phyloP scores from a whole-genome alignment of 768 basidiomycete species.

The Boletellus ananas region DNA sequence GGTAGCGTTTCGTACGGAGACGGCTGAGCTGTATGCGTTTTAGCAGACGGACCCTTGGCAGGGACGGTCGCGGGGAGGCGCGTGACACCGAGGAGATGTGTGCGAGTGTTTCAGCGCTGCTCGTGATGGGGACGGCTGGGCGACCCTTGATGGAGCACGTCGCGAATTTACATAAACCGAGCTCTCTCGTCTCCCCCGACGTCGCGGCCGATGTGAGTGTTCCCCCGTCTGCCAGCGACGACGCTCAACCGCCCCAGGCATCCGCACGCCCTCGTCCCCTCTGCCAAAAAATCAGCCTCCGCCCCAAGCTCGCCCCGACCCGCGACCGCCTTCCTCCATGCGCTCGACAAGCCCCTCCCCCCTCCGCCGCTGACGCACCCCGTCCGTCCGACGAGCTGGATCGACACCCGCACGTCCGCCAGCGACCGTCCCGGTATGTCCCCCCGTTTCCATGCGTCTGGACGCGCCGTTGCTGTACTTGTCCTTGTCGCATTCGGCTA shows the following conservation, averaged over 20 bases:
- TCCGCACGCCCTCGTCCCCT: conserved; percentile 23
- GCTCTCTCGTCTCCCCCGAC: no score
- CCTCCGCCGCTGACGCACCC: conserved; percentile 35
- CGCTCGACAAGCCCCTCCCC: conserved; percentile 39
- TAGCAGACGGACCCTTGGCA: conserved; percentile 27
- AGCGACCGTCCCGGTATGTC: conserved; percentile 13
- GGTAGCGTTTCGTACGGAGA: conserved; percentile 65
- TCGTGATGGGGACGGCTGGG: no score
- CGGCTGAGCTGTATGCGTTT: conserved; percentile 73
- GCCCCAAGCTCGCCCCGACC: conserved; percentile 26
- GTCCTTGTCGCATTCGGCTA: conserved; percentile 15
- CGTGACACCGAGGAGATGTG: no score
- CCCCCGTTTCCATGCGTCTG: no score
- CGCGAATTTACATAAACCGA: conserved; percentile 28
- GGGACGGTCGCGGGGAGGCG: no score
- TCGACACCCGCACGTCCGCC: conserved; percentile 10
- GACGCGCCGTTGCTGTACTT: neutral
- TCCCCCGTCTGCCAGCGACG: neutral
- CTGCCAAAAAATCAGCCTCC: conserved; percentile 20
- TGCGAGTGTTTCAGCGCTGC: neutral
- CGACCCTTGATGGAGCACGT: neutral
- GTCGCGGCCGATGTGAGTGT: neutral
- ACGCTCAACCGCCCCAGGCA: conserved; percentile 16
- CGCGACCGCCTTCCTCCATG: conserved; percentile 5
- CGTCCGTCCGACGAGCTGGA: conserved; percentile 24